Percentiles rank a stretch among this genome's conserved stretches.
Conservation (phyloP, 148 eudicot species). For the Drosera capensis region DNA sequence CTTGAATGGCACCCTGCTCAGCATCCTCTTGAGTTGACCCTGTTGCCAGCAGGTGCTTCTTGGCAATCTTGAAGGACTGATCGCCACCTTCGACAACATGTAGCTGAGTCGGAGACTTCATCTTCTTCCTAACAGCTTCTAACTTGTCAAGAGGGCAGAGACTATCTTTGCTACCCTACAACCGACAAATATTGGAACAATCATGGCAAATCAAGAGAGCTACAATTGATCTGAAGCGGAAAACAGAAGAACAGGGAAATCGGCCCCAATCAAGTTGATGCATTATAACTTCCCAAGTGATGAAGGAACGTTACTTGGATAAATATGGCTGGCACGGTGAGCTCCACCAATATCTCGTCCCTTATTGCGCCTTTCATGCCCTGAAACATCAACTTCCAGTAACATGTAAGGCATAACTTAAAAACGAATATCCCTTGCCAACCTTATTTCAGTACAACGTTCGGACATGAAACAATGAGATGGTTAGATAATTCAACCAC, state of each 20-base stretch:
- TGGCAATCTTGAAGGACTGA: slow-evolving; percentile 66
- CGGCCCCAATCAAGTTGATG: too few species aligned
- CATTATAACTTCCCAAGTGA: too few species aligned
- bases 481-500: too few species aligned
- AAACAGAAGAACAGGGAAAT: too few species aligned
- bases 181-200: slow-evolving; percentile 4
- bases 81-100: slow-evolving; percentile 79
- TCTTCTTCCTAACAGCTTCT: slow-evolving; percentile 40
- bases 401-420: not conserved
- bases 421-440: not conserved
- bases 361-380: slow-evolving; percentile 52
- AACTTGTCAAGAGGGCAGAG: slow-evolving; percentile 61
- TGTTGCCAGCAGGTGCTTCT: slow-evolving; percentile 40
- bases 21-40: slow-evolving; percentile 49
- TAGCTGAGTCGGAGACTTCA: slow-evolving; percentile 28
- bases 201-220: not conserved
- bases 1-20: slow-evolving; percentile 45
- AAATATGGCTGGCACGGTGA: slow-evolving; percentile 59
- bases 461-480: too few species aligned
- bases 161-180: slow-evolving; percentile 71
- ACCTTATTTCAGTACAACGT: too few species aligned
- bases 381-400: slow-evolving; percentile 27
- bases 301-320: slow-evolving; percentile 81
- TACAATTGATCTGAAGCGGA: not conserved
- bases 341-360: slow-evolving; percentile 53